Percentiles rank a stretch among this genome's conserved stretches.
These are phyloP conservation scores for Phialophora chinensis DNA, from an alignment of 2,329 filamentous ascomycete species.

Conservation along the genomic window DNA sequence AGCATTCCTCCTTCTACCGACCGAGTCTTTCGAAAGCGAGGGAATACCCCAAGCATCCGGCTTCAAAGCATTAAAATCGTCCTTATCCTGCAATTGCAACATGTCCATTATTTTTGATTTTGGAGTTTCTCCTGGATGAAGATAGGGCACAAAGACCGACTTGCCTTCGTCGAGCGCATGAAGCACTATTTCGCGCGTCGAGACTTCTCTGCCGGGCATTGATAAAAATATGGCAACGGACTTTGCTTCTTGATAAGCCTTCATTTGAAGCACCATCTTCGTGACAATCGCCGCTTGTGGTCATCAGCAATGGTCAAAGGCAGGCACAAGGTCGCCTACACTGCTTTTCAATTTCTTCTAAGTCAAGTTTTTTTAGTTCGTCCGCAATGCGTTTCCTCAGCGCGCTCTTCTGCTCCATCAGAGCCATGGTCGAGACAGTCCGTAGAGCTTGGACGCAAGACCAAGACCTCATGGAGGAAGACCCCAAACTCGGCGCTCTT, in stretches of 20 bases:
- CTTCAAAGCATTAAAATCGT: constrained; percentile 78
- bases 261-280: constrained; percentile 67
- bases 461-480: constrained; percentile 24
- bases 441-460: constrained; percentile 7
- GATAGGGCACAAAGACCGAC: constrained; percentile 88
- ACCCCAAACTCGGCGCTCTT: constrained; percentile 9
- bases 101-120: constrained; percentile 86
- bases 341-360: constrained; percentile 36
- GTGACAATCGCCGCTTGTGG: constrained; percentile 68
- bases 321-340: constrained; percentile 31
- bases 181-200: constrained; percentile 79
- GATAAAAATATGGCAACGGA: constrained; percentile 87
- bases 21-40: constrained; percentile 71
- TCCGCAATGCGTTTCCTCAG: constrained; percentile 37
- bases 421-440: constrained; percentile 27
- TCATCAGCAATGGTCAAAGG: constrained; percentile 38
- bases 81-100: constrained; percentile 74
- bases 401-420: constrained; percentile 34
- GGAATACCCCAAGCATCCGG: constrained; percentile 94
- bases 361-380: constrained; percentile 30
- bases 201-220: constrained; percentile 87
- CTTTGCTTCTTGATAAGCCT: constrained; percentile 75
- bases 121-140: constrained; percentile 59
- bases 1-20: constrained; percentile 72
- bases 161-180: constrained; percentile 80